Evolutionary conservation across 2,329 filamentous ascomycete genomes (phyloP), one percentile per base, ranked within the genome.

Genomic region (Penicillium sp.): DNA sequence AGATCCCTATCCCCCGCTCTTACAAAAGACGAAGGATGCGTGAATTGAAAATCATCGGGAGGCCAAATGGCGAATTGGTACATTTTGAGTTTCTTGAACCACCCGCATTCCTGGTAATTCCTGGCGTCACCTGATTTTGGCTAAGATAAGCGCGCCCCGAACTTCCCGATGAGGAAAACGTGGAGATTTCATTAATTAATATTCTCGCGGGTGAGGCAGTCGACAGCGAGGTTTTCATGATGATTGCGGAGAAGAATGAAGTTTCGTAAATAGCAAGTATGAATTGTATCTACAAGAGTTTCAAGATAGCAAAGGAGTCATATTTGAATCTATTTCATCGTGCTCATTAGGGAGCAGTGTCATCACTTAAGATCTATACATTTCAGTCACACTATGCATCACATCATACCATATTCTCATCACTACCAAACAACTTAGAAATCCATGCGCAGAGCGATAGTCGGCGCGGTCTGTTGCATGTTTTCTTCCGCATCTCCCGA

Each of bases 391-490:
- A 42, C 47, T 58, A 47, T 64, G 42, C 59, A 65, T 65, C 53
- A 60, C 30, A 54, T 65, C 60, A 53, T 61, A 45, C 53, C 58
- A 59, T 30, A 26, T 59, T 44, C 17, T 60, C 44, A 58, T 60
- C 24, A 54, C 3, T 28, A 26, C 26, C n/a, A n/a, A n/a, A n/a
- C 8, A 10, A 1, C 42, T 35, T 66, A 91, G 84, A 99, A 98
- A 77, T 97, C 85, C 91, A 98, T 96, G 84, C 96, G 95, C 73
- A 99, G 79, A 58, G 92, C 92, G 83, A 99, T 99, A 65, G 83
- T 95, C 13, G 95, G 95, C 77, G 83, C 81, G 47, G 77, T 81
- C 53, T 81, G 80, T 53, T 81, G 79, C 54, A 87, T 87, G 30
- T 81, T 85, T 61, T 82, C 80, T 61, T 80, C 82, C 47, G 78